phyloP scores from a whole-genome alignment of 1,284 basidiomycete species.

The Leucoagaricus sp. region DNA sequence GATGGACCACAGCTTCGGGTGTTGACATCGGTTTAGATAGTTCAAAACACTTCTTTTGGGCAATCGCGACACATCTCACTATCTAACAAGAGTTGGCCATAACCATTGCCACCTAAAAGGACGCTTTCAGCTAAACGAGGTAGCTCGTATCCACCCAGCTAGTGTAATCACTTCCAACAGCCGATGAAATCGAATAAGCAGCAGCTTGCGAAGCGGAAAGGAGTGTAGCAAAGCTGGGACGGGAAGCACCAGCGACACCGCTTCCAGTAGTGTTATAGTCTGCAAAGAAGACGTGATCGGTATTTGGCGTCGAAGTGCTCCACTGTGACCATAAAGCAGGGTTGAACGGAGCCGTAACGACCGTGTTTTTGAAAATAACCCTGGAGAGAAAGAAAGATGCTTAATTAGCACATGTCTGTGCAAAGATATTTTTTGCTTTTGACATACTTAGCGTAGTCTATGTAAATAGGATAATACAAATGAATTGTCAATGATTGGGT shows the following conservation, averaged over 20 bases:
- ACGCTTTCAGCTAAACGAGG: slow-evolving; percentile 25
- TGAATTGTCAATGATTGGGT: neutral
- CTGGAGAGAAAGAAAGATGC: slow-evolving; percentile 23
- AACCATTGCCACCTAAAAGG: too few relatives aligned
- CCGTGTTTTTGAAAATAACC: slow-evolving; percentile 48
- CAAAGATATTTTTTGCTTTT: neutral
- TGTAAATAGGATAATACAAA: too few relatives aligned
- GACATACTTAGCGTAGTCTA: slow-evolving; percentile 41
- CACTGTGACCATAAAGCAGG: slow-evolving; percentile 48
- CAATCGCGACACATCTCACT: too few relatives aligned
- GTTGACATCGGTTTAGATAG: too few relatives aligned
- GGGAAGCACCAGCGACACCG: slow-evolving; percentile 34
- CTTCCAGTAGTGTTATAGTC: slow-evolving; percentile 47
- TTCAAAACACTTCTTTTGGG: too few relatives aligned
- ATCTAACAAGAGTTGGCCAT: too few relatives aligned
- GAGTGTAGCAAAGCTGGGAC: slow-evolving; percentile 43
- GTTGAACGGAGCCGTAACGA: slow-evolving; percentile 40
- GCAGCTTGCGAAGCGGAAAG: slow-evolving; percentile 37
- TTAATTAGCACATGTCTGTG: neutral
- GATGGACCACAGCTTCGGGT: too few relatives aligned
- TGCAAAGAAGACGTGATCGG: slow-evolving; percentile 45
- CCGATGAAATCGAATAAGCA: slow-evolving; percentile 41
- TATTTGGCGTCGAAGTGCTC: slow-evolving; percentile 39
- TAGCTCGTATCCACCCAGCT: slow-evolving; percentile 48
- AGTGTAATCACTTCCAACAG: slow-evolving; percentile 43